phyloP scores from a whole-genome alignment of 2,329 filamentous ascomycete genomes.

The Coniochaeta prunicola region DNA sequence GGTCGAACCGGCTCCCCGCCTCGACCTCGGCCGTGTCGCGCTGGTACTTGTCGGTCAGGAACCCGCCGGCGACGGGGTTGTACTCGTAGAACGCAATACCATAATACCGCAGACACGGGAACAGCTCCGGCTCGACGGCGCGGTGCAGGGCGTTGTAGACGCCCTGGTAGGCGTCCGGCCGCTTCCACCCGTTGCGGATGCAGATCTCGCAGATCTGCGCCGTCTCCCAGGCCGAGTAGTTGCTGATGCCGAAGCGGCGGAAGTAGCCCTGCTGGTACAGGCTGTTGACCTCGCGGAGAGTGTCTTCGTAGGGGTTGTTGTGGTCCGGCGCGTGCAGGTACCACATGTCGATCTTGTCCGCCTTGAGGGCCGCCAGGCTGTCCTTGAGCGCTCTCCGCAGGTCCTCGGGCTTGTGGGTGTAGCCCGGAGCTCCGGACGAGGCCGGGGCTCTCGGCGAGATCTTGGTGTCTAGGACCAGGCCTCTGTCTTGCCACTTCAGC shows the following conservation, averaged over 20 bases:
- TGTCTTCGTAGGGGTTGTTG: conserved; percentile 35
- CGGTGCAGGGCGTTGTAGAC: neutral
- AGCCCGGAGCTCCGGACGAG: conserved; percentile 7
- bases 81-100: conserved; percentile 32
- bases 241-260: conserved; percentile 3
- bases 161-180: conserved; percentile 3
- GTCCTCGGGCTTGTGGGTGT: conserved; percentile 17
- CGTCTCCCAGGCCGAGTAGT: conserved; percentile 3
- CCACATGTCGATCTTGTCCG: conserved; percentile 20
- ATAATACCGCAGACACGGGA: conserved; percentile 32
- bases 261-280: conserved; percentile 31
- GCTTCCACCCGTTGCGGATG: neutral
- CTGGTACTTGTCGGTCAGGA: conserved; percentile 31
- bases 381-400: conserved; percentile 24
- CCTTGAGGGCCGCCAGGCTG: conserved; percentile 29
- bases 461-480: conserved; percentile 34
- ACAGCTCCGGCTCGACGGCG: conserved; percentile 30
- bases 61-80: conserved; percentile 36
- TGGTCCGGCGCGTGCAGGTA: conserved; percentile 44
- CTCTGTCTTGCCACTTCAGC: conserved; percentile 27
- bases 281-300: conserved; percentile 36
- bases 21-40: conserved; percentile 15
- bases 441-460: conserved; percentile 21
- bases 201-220: conserved; percentile 27
- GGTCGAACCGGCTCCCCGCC: conserved; percentile 28